Evolutionary conservation across 352 stramenopile genomes (phyloP).

Genomic region (Discostella stelligera): DNA sequence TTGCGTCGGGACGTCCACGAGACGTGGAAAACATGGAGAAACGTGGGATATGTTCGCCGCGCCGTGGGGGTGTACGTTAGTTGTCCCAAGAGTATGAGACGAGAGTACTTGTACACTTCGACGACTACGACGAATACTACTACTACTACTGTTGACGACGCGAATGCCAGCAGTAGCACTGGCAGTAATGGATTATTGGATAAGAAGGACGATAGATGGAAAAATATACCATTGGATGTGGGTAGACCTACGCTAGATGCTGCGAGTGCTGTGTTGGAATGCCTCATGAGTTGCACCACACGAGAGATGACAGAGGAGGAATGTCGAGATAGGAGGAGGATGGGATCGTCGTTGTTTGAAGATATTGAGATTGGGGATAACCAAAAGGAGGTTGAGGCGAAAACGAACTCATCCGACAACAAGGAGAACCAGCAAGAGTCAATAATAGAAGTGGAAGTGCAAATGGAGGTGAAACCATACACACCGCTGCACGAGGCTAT

Average conservation of each 20-base stretch:
- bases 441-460: not conserved
- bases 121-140: not conserved
- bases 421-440: not conserved
- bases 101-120: conserved; percentile 49
- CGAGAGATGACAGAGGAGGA: conserved; percentile 34
- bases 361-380: not conserved
- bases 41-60: conserved; percentile 22
- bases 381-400: not conserved
- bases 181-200: conserved; percentile 16
- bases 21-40: conserved; percentile 86
- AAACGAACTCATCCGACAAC: not conserved
- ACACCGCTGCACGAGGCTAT: conserved; percentile 63
- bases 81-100: conserved; percentile 72
- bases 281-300: conserved; percentile 53
- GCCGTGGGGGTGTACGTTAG: conserved; percentile 42
- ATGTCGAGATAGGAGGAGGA: conserved; percentile 7
- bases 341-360: not conserved
- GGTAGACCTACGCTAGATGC: conserved; percentile 66
- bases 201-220: conserved; percentile 53
- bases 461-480: conserved; percentile 21
- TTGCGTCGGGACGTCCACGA: conserved; percentile 88
- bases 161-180: conserved; percentile 1
- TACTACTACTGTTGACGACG: not conserved
- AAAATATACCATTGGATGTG: conserved; percentile 70
- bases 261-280: conserved; percentile 52